A percentile compares a stretch with the other conserved stretches of the same genome.
These are phyloP conservation scores for Malus fusca DNA, from an alignment of 306 rosid species.

Conservation along the genomic window DNA sequence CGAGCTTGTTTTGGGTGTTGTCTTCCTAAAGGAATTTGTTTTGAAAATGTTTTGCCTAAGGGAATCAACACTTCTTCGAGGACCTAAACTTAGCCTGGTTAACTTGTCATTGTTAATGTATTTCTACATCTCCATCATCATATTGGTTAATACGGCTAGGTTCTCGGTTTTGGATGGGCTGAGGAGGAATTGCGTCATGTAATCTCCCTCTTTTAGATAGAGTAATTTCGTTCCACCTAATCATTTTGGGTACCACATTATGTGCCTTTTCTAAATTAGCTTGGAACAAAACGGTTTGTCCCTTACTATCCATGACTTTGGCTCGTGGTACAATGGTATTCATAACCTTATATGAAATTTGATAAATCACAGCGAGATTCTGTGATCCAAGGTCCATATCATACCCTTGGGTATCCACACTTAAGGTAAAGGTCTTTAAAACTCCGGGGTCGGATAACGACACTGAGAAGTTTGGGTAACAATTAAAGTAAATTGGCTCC, in stretches of 20 bases:
- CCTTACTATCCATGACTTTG: background rate
- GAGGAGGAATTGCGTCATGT: background rate
- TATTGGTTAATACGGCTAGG: background rate
- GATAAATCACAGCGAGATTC: background rate
- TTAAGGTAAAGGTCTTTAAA: background rate
- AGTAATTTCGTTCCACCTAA: background rate
- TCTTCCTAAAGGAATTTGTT: background rate
- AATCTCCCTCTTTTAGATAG: background rate
- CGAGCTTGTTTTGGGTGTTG: background rate
- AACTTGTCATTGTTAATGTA: background rate
- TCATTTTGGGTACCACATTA: background rate
- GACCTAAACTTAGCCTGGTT: background rate
- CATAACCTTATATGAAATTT: background rate
- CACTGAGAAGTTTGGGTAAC: background rate
- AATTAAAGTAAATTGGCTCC: background rate
- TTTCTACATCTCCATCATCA: background rate
- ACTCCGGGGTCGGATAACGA: fast-evolving
- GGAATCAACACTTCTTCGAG: background rate
- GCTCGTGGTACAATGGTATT: background rate
- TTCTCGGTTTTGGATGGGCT: background rate
- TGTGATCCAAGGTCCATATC: background rate
- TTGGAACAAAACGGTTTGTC: background rate
- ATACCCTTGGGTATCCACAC: background rate
- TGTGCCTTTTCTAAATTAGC: background rate
- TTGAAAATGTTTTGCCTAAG: background rate